These are phyloP conservation scores for Calocybe gangraenosa DNA, from an alignment of 768 basidiomycete species.

Conservation along the genomic window DNA sequence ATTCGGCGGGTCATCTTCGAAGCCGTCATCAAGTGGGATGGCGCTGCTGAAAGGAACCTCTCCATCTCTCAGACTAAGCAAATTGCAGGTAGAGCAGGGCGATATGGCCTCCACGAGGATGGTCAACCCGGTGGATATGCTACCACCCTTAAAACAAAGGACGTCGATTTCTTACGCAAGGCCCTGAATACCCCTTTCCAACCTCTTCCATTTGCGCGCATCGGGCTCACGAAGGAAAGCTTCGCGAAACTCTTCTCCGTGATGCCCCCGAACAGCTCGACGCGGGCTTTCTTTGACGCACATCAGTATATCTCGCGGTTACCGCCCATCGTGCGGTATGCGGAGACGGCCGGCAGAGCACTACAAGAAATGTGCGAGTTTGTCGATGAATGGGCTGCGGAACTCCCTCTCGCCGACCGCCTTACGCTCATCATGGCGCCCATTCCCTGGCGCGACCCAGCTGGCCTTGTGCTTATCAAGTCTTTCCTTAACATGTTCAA, in stretches of 20 bases:
- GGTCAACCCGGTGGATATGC: conserved; percentile 56
- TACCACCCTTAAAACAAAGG: conserved; percentile 62
- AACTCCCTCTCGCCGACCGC: conserved; percentile 42
- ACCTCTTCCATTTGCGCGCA: conserved; percentile 47
- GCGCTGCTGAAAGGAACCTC: conserved; percentile 38
- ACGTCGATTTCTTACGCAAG: conserved; percentile 55
- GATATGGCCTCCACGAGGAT: conserved; percentile 64
- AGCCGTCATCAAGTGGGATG: conserved; percentile 62
- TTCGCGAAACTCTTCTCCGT: conserved; percentile 23
- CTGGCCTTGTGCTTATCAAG: conserved; percentile 26
- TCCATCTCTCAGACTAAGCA: conserved; percentile 84
- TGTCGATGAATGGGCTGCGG: conserved; percentile 35
- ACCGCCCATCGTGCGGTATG: conserved; percentile 39
- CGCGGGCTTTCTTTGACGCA: conserved; percentile 43
- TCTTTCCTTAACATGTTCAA: conserved; percentile 40
- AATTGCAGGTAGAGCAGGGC: conserved; percentile 91
- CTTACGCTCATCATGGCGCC: conserved; percentile 48
- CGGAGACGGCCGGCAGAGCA: background rate
- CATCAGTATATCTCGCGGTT: conserved; percentile 43
- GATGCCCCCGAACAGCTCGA: conserved; percentile 40
- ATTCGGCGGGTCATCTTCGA: conserved; percentile 52
- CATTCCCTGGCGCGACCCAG: conserved; percentile 45
- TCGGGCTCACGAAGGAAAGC: conserved; percentile 25
- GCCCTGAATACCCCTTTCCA: conserved; percentile 51
- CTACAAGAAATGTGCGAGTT: conserved; percentile 31